Base-by-base conservation (phyloP, 2,329 filamentous ascomycete species). In the Hypoxylon sp. region DNA sequence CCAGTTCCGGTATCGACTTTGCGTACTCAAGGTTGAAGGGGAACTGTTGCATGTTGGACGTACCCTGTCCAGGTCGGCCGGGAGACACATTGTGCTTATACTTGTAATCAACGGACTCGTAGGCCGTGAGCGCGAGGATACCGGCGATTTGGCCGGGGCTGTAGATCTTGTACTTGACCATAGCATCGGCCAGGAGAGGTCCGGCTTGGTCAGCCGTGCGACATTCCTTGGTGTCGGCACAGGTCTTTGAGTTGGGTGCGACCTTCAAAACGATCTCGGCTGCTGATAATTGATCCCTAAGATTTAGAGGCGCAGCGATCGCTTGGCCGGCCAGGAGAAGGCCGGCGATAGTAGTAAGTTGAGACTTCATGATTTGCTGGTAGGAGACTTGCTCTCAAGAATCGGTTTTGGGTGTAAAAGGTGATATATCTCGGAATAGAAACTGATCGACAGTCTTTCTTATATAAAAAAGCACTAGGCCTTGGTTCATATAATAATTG, bases 31-130 rank as follows among this genome's bases (percentile, higher is more conserved):
- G 67, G 74, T 86, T 86, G 78, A 68, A 85, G 1, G 60, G 45
- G 34, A 78, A 68, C 78, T 79, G 79, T 74, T 87, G 85, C 84
- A 87, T 85, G 77, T 87, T 87, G 67, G 81, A 81, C 1, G 92
- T 94, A 23, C 92, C 92, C 77, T 94, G 91, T 7, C 92, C 92
- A 0, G 90, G 84, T 0, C 80, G 75, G n/a, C 84, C 86, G 1
- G 77, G 77, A 74, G 78, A 86, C 73, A 89, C 82, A 80, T 94
- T 93, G 78, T 84, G 85, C 79, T 90, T 92, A 85, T 87, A 94
- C 74, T 86, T 84, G 80, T 94, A 92, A 68, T 90, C 84, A 21
- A 63, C 88, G 1, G 87, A 89, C 81, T 97, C 93, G 75, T 89
- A 90, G 10, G 90, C 87, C 81, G 93, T 91, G 75, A 93, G 83